Evolutionary conservation across 257 asterid species (phyloP).

Genomic region (Verbena officinalis): DNA sequence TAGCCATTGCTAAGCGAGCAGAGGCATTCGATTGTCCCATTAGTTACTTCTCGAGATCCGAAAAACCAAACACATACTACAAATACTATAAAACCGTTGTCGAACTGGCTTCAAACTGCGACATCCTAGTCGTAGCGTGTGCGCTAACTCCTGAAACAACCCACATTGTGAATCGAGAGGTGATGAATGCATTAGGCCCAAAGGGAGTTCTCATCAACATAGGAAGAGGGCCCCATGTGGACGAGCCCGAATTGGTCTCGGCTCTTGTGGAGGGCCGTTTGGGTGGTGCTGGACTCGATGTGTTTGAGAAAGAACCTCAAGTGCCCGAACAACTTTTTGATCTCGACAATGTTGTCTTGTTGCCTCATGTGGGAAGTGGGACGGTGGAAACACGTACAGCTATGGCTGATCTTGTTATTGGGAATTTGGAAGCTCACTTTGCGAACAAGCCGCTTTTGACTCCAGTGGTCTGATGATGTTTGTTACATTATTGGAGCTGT

Average conservation of each 20-base stretch:
- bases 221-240: slow-evolving; percentile 82
- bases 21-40: slow-evolving; percentile 74
- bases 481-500: no score
- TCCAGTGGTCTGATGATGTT: slow-evolving; percentile 52
- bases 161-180: slow-evolving; percentile 69
- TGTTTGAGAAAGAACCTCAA: slow-evolving; percentile 74
- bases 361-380: slow-evolving; percentile 82
- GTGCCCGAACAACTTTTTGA: slow-evolving; percentile 65
- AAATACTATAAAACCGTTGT: slow-evolving; percentile 49
- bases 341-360: slow-evolving; percentile 66
- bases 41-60: slow-evolving; percentile 67
- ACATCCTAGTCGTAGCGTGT: slow-evolving; percentile 79
- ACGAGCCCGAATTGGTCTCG: slow-evolving; percentile 73
- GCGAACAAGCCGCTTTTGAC: slow-evolving; percentile 58
- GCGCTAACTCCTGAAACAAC: slow-evolving; percentile 68
- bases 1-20: slow-evolving; percentile 72
- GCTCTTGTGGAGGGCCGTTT: slow-evolving; percentile 85
- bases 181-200: slow-evolving; percentile 74
- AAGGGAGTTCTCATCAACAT: slow-evolving; percentile 79
- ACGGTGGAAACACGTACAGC: slow-evolving; percentile 64
- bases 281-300: slow-evolving; percentile 94
- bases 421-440: slow-evolving; percentile 79
- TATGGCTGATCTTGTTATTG: slow-evolving; percentile 82
- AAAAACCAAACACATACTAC: slow-evolving; percentile 52
- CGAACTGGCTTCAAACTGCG: slow-evolving; percentile 72